Evolutionary conservation across 352 stramenopile species (phyloP), one percentile per base, ranked within the genome.

Genomic region (Pythium pyrilobum): DNA sequence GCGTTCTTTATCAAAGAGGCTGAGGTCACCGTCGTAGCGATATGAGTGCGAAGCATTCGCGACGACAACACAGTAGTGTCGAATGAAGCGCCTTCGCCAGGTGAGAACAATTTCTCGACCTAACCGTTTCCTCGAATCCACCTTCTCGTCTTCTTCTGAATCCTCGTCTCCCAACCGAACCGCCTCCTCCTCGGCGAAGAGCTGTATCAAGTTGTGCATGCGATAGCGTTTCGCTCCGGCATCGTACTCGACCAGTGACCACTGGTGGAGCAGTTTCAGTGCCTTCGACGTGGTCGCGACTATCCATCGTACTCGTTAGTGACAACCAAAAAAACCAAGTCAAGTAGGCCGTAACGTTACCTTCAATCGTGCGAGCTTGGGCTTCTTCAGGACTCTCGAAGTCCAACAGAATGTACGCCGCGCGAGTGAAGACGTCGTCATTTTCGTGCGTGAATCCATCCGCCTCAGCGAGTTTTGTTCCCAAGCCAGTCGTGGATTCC

Each of bases 121-220:
- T 7, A 89, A 20, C 10, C 28, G 16, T 20, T 23, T n/a, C 56
- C 4, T 64, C 60, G 25, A 71, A 51, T n/a, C 23, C 10, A 28
- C 25, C 43, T 48, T 8, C 52, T 52, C 12, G 12, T 62, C 44
- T 6, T n/a, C 21, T 2, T 56, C 25, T 7, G n/a, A 13, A 27
- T 57, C 15, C 13, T 6, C 18, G 1, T 86, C 78, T 7, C 72
- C 74, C 51, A 89, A 70, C 20, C 64, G 63, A 15, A 52, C 63
- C 33, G 74, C 81, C 67, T 92, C 81, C 50, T 89, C 79, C 58
- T 92, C 79, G 0, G 81, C 81, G 56, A 92, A 92, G 25, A 92
- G 75, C 53, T 90, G 81, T 24, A 92, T 79, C 27, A 92, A 64
- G 31, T 89, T 92, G 59, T 92, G 81, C 69, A 92, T 85, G 1